Evolutionary conservation across 768 basidiomycete species (phyloP).

Genomic region (Rhodotorula taiwanensis): DNA sequence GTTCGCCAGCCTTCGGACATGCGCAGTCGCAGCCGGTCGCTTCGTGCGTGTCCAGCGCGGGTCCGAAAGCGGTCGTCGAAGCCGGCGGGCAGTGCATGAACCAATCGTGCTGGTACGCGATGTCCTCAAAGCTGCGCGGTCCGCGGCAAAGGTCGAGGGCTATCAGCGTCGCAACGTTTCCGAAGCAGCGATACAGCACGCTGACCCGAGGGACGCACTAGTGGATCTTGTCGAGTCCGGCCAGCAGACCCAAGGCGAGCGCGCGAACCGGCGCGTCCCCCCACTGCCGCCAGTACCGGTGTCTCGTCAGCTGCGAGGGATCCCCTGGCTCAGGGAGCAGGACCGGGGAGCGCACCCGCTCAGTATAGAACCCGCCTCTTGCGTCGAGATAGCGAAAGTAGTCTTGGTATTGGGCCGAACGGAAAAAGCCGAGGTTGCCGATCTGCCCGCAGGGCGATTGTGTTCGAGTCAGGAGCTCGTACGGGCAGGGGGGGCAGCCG

Average conservation of each 20-base stretch:
- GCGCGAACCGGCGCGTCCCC: constrained; percentile 33
- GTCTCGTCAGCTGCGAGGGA: not conserved
- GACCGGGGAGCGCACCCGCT: constrained; percentile 1
- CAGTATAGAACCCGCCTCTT: constrained; percentile 77
- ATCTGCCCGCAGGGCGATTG: no score
- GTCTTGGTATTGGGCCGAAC: constrained; percentile 69
- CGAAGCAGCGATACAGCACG: not conserved
- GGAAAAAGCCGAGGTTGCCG: constrained; percentile 74
- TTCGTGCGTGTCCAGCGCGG: not conserved
- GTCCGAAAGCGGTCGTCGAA: not conserved
- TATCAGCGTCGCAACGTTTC: no score
- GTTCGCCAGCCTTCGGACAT: constrained; percentile 6
- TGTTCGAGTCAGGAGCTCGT: no score
- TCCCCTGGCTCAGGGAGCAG: not conserved
- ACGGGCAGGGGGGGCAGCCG: not conserved
- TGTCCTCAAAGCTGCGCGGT: constrained; percentile 35
- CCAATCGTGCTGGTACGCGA: constrained; percentile 39
- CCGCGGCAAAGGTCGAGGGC: no score
- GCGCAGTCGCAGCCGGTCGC: constrained; percentile 32
- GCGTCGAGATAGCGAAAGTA: constrained; percentile 76
- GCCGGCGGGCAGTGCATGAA: constrained; percentile 32
- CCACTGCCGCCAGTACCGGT: constrained; percentile 29
- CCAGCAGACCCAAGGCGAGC: constrained; percentile 31
- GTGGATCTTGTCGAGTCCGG: constrained; percentile 28
- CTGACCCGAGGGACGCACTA: constrained; percentile 17